A percentile compares a stretch with the other conserved stretches of the same genome.
Evolutionary conservation across 2,329 filamentous ascomycete genomes (phyloP).

Genomic region (Verticillium isaacii): DNA sequence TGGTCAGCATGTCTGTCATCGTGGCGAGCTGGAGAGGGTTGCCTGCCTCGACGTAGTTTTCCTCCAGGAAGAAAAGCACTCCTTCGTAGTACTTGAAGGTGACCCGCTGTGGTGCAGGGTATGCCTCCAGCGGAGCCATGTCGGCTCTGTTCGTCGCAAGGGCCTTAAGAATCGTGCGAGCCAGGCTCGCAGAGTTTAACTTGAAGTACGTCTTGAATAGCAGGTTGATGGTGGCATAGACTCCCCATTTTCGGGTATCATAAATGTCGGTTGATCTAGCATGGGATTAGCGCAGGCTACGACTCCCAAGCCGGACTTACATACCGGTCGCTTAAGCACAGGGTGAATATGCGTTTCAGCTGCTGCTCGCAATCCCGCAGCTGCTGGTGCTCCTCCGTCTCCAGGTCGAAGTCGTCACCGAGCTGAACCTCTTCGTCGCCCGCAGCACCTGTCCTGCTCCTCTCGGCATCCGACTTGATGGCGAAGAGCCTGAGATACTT

Average conservation of each 20-base stretch:
- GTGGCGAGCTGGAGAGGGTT: background rate
- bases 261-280: conserved; percentile 66
- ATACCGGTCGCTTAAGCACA: conserved; percentile 87
- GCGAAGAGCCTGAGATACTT: conserved; percentile 86
- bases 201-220: conserved; percentile 99
- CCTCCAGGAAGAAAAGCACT: conserved; percentile 88
- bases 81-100: conserved; percentile 97
- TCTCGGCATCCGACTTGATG: conserved; percentile 80
- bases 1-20: conserved; percentile 3
- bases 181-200: conserved; percentile 83
- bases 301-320: conserved; percentile 15
- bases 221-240: conserved; percentile 91
- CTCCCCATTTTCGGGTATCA: conserved; percentile 95
- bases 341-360: conserved; percentile 85
- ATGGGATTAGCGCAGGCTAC: conserved; percentile 13
- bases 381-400: conserved; percentile 73
- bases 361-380: conserved; percentile 87
- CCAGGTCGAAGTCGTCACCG: conserved; percentile 77
- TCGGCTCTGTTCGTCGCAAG: conserved; percentile 73
- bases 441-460: conserved; percentile 30
- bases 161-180: conserved; percentile 82
- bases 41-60: conserved; percentile 75
- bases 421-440: conserved; percentile 33
- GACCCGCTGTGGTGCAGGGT: conserved; percentile 85
- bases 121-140: conserved; percentile 72